Percentiles rank a stretch among this genome's conserved stretches.
Evolutionary conservation across 371 early-diverging fungal species (phyloP).

Genomic region (Nematocida sp.): DNA sequence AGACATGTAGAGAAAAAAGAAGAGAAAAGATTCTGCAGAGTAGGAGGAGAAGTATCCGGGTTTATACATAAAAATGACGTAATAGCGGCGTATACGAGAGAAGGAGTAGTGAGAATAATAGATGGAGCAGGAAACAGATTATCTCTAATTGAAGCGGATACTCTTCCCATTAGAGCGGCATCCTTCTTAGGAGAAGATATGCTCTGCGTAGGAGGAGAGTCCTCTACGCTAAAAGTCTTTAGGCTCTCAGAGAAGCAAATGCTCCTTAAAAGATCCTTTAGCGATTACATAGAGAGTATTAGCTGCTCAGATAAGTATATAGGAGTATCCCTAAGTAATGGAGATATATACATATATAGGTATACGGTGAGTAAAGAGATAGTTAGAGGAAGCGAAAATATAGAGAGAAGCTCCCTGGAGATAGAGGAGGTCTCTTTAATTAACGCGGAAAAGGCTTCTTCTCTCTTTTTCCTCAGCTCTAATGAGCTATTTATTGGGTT

Average conservation of each 20-base stretch:
- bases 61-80: constrained; percentile 7
- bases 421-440: neutral
- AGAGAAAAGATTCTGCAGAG: constrained; percentile 27
- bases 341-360: constrained; percentile 41
- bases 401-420: neutral
- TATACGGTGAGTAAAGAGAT: constrained; percentile 6
- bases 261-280: constrained; percentile 2
- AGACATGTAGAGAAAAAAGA: no score
- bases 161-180: neutral
- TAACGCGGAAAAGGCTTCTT: constrained; percentile 12
- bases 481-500: constrained; percentile 35
- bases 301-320: constrained; percentile 4
- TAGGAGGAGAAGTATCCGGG: neutral
- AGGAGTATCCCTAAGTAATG: constrained; percentile 25
- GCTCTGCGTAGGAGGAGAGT: constrained; percentile 37
- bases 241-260: neutral
- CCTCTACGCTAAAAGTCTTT: constrained; percentile 28
- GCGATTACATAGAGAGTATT: constrained; percentile 44
- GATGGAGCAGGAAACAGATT: constrained; percentile 30
- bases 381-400: neutral
- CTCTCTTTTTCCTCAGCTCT: constrained; percentile 5
- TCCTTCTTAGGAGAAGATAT: constrained; percentile 10
- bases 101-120: constrained; percentile 23
- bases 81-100: constrained; percentile 26
- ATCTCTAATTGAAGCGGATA: neutral